Evolutionary conservation across 352 stramenopile species (phyloP), one percentile per base, ranked within the genome.

Genomic region (Salisapilia sapeloensis): DNA sequence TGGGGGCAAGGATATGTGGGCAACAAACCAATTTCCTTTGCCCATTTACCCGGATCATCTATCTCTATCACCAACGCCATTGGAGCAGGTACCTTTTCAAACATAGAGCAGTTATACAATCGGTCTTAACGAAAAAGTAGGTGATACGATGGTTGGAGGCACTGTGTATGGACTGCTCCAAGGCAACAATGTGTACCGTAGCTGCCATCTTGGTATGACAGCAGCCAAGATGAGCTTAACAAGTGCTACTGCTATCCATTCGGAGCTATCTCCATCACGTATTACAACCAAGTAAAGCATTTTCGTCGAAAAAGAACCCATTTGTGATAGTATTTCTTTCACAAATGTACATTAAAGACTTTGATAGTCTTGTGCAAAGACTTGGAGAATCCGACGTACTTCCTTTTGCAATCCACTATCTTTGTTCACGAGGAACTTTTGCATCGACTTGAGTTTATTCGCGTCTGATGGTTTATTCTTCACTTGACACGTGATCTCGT

Each of bases 101-200:
- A 24, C 28, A 14, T 27, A 33, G 21, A 14, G 13, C 14, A 18
- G 18, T 20, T 35, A n/a, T 46, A 21, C 2, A 16, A 21, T 23
- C 29, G n/a, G 7, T 38, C n/a, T 41, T n/a, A 4, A 35, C 13
- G 2, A n/a, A n/a, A 46, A 14, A 24, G 12, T 42, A 79, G 70
- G 71, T 13, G 71, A 84, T 39, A 81, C 57, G 24, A 47, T 87
- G 38, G 71, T 87, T 17, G 71, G 67, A 9, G 71, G 71, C 6
- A 82, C 67, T 2, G 63, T 87, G 22, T 87, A 78, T 29, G 71
- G 71, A 1, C 58, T 87, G 29, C 35, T 81, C 44, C 46, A 71
- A 42, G 46, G 48, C 22, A 33, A 72, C 29, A 46, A 80, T 32
- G 56, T 87, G 38, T 63, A 67, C 30, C 44, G 54, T 32, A 83